Conservation (phyloP, 805 yeast genomes). For the Starmerella vaccinii region DNA sequence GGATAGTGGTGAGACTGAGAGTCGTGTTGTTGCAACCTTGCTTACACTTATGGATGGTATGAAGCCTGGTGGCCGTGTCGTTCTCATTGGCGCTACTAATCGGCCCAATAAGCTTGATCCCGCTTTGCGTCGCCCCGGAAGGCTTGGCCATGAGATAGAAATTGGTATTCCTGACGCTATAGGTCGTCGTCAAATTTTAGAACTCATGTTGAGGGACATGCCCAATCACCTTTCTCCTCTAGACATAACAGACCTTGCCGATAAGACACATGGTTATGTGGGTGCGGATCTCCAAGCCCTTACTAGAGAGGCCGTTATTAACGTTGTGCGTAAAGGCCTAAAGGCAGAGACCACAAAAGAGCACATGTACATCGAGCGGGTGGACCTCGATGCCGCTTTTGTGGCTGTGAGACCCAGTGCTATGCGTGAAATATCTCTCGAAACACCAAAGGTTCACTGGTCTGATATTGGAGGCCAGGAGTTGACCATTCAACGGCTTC, state of each 20-base stretch:
- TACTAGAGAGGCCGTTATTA: constrained; percentile 79
- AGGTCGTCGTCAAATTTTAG: constrained; percentile 64
- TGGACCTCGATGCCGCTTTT: constrained; percentile 63
- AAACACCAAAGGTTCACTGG: constrained; percentile 92
- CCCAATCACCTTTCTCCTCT: constrained; percentile 44
- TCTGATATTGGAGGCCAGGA: constrained; percentile 93
- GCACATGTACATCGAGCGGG: constrained; percentile 39
- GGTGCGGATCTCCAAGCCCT: constrained; percentile 91
- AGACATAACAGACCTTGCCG: constrained; percentile 54
- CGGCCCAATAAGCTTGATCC: constrained; percentile 97
- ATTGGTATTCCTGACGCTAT: constrained; percentile 84
- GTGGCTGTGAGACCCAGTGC: constrained; percentile 87
- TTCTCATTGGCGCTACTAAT: constrained; percentile 95
- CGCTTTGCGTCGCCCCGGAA: constrained; percentile 79
- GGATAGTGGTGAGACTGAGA: constrained; percentile 83
- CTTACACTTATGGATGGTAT: constrained; percentile 94
- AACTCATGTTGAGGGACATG: constrained; percentile 50
- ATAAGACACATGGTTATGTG: constrained; percentile 89
- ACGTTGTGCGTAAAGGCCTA: constrained; percentile 58
- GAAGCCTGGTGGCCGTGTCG: constrained; percentile 98
- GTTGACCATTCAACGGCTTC: constrained; percentile 63
- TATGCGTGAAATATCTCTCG: constrained; percentile 89
- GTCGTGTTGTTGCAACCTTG: constrained; percentile 80
- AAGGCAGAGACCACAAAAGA: constrained; percentile 20
- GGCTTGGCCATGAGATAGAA: constrained; percentile 83